Base-by-base conservation (phyloP, 192 early-diverging fungal species). In the Backusella mclennaniae region DNA sequence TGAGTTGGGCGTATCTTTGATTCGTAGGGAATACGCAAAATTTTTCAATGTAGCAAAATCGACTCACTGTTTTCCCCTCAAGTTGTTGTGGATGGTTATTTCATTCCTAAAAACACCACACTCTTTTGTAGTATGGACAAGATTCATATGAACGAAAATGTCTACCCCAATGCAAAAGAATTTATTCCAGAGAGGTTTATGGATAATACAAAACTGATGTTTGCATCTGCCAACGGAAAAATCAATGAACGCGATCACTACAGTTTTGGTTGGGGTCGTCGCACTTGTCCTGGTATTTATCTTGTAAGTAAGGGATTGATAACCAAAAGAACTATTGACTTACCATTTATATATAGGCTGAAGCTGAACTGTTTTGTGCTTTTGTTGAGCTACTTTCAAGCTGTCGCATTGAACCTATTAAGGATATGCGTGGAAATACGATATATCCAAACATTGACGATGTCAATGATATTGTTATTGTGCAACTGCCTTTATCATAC, bases 261-360 rank as follows among this genome's bases (percentile, higher is more conserved):
- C 12, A 11, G 3, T 11, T 72, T 72, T 72, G 70, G 70, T 15
- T 72, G 70, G 70, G 70, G 70, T 29, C 35, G 67, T 26, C 70
- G 70, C 49, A 72, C 39, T 19, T 72, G 70, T 12, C 70, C 70
- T 33, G 70, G 70, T 17, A 72, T 72, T 49, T 72, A 72, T 33
- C 44, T 72, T 14, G 70, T 72, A 72, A 72, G 44, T 67, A 19
- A 33, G 33, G 33, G 1, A 33, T 33, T 33, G 33, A 33, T 33
- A 33, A 33, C 33, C 33, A 33, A 33, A 33, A 33, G 33, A 33
- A 33, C 33, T 2, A 33, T 33, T 33, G 3, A 33, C 33, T 33
- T 33, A 3, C 0, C 33, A 33, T 33, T 33, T 33, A 3, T 33
- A 26, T 14, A 4, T 63, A 63, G 56, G 56, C 56, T 26, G 56